Evolutionary conservation across 106 monocot genomes (phyloP), one percentile per base, ranked within the genome.

Genomic region (Apostasia ramifera): DNA sequence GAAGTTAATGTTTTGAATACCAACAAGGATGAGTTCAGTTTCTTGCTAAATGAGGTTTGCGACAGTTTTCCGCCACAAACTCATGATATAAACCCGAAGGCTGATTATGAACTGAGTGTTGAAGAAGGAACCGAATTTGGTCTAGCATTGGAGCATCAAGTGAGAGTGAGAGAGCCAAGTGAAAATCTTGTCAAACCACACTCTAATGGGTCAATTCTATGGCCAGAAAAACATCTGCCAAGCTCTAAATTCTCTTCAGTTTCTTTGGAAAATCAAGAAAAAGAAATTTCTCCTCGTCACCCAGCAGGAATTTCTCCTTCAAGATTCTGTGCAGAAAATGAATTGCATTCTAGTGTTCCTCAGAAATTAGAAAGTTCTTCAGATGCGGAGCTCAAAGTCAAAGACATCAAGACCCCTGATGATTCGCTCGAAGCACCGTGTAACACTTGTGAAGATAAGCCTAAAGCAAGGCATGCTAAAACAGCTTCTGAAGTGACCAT

Each of bases 1-100:
- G 93, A 88, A 75, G 76, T 87, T 66, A 77, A 81, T 40, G 76
- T 82, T 37, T 61, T 73, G 7, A 75, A 74, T 10, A 51, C 47
- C 56, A 79, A 49, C 41, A 81, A 39, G 67, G 83, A 77, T 54
- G 79, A 81, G 42, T 82, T 76, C 39, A 68, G 61, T 68, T 63
- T 63, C 8, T 57, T 82, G 47, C 26, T 70, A 15, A 63, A 72
- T 47, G 70, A 76, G 2, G 81, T 76, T 45, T 76, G 40, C 56
- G 77, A 78, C 40, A 76, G 55, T 72, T 61, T 79, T 44, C 69
- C 72, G 8, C 79, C 76, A 43, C 40, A 58, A n/a, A 69, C 42
- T 40, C 43, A 45, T 46, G 66, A 56, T 53, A 64, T 56, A 40
- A 74, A 76, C 9, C 40, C 51, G 12, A 52, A 66, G 3, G 71